Evolutionary conservation across 805 yeast species (phyloP).

Genomic region (Lipomyces lipofer): DNA sequence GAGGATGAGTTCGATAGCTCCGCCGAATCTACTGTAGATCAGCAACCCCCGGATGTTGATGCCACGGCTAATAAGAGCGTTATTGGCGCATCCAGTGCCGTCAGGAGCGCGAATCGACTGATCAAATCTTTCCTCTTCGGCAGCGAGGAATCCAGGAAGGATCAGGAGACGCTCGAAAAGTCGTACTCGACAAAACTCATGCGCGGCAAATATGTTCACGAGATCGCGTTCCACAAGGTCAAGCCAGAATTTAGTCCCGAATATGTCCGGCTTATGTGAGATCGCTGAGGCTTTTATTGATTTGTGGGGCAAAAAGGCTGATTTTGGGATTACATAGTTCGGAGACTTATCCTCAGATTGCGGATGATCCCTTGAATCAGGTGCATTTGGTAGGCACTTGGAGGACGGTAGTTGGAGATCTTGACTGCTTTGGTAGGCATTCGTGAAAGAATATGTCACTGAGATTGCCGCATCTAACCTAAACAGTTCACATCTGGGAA

Average conservation of each 20-base stretch:
- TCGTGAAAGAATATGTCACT: neutral
- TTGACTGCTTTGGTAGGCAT: constrained; percentile 40
- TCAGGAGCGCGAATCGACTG: constrained; percentile 27
- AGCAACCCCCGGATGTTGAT: neutral
- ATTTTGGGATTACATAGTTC: constrained; percentile 8
- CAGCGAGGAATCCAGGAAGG: constrained; percentile 39
- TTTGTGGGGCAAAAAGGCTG: neutral
- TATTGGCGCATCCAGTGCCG: too few relatives aligned
- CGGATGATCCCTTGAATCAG: constrained; percentile 38
- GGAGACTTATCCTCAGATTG: constrained; percentile 39
- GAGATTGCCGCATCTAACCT: too few relatives aligned
- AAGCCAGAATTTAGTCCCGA: constrained; percentile 40
- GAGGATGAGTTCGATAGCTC: neutral
- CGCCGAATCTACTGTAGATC: neutral
- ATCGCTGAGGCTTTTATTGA: neutral
- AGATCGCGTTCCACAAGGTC: constrained; percentile 43
- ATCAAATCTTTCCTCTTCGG: constrained; percentile 45
- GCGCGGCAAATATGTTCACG: constrained; percentile 48
- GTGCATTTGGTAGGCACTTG: constrained; percentile 46
- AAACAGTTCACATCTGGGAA: constrained; percentile 44
- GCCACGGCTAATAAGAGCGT: too few relatives aligned
- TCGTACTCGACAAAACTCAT: constrained; percentile 35
- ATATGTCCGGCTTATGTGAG: constrained; percentile 40
- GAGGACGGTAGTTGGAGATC: constrained; percentile 46
- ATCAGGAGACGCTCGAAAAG: constrained; percentile 38